Percentiles rank a stretch among this genome's conserved stretches.
Evolutionary conservation across 1,284 basidiomycete species (phyloP).

Genomic region (Peniophora sp.): DNA sequence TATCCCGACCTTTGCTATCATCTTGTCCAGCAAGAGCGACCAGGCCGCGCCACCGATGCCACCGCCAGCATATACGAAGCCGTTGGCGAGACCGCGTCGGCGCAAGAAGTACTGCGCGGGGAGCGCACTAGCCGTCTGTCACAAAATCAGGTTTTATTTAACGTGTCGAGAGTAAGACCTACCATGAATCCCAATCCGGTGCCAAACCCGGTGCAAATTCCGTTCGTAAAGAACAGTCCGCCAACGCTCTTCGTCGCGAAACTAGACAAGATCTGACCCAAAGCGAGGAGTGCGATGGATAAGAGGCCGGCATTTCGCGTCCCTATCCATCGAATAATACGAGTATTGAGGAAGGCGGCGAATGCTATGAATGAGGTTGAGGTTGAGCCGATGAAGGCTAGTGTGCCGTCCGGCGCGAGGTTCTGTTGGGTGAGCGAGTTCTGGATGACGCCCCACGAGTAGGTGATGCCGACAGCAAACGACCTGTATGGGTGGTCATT

Average conservation of each 20-base stretch:
- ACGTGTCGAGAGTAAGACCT: not conserved
- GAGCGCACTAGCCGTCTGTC: slow-evolving; percentile 19
- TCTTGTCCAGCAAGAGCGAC: slow-evolving; percentile 18
- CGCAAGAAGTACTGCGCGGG: slow-evolving; percentile 25
- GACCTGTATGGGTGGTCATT: slow-evolving; percentile 4
- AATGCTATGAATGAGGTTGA: slow-evolving; percentile 6
- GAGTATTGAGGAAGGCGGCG: slow-evolving; percentile 6
- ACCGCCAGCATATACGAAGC: slow-evolving; percentile 22
- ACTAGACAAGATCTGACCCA: slow-evolving; percentile 5
- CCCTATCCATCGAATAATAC: slow-evolving; percentile 7
- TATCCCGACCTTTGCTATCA: slow-evolving; percentile 20
- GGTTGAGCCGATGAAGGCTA: slow-evolving; percentile 8
- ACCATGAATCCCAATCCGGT: slow-evolving; percentile 8
- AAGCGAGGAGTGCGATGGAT: slow-evolving; percentile 4
- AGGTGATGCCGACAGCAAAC: slow-evolving; percentile 9
- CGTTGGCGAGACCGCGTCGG: slow-evolving; percentile 23
- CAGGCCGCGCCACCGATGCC: slow-evolving; percentile 24
- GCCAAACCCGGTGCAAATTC: slow-evolving; percentile 6
- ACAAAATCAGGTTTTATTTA: not conserved
- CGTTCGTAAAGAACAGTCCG: slow-evolving; percentile 7
- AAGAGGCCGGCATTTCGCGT: slow-evolving; percentile 6
- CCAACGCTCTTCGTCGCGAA: slow-evolving; percentile 4
- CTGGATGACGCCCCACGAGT: slow-evolving; percentile 8
- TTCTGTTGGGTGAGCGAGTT: slow-evolving; percentile 2
- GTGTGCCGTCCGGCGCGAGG: slow-evolving; percentile 3